These are phyloP conservation scores for Gossypium schwendimanii DNA, from an alignment of 441 rosid genomes.

Conservation along the genomic window DNA sequence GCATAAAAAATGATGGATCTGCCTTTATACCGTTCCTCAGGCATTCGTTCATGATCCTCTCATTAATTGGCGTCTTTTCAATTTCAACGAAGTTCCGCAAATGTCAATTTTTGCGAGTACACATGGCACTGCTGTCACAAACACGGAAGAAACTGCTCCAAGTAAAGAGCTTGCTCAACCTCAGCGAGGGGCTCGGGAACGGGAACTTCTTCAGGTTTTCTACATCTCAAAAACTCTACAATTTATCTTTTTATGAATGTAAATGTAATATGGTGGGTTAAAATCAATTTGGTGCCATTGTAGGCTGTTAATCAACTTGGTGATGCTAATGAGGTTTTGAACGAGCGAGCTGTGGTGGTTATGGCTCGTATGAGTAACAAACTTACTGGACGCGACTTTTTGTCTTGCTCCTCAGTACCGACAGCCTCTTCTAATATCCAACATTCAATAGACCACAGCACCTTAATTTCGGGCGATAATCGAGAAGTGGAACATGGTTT, in stretches of 20 bases:
- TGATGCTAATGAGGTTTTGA: slow-evolving; percentile 95
- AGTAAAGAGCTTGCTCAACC: slow-evolving; percentile 51
- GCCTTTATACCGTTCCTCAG: slow-evolving; percentile 28
- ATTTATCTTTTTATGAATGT: neutral
- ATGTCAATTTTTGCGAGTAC: slow-evolving; percentile 55
- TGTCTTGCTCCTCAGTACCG: slow-evolving; percentile 46
- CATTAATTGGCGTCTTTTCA: slow-evolving; percentile 99
- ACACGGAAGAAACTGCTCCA: slow-evolving; percentile 61
- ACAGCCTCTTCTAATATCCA: slow-evolving; percentile 23
- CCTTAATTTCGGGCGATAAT: slow-evolving; percentile 65
- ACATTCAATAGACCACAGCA: slow-evolving; percentile 54
- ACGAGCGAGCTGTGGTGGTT: slow-evolving; percentile 89
- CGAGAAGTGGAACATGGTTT: slow-evolving; percentile 90
- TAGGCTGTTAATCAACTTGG: slow-evolving; percentile 98
- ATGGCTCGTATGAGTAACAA: slow-evolving; percentile 95
- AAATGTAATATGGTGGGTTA: neutral
- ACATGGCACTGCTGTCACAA: slow-evolving; percentile 56
- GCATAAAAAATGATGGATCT: neutral
- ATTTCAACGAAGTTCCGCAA: slow-evolving; percentile 95
- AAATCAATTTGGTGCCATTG: neutral
- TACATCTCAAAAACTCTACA: neutral
- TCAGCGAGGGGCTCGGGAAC: slow-evolving; percentile 90
- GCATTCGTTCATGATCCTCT: slow-evolving; percentile 99
- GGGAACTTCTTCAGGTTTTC: slow-evolving; percentile 90
- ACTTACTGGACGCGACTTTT: slow-evolving; percentile 94